Conservation (phyloP, 345 rosid genomes). For the Excoecaria cochinchinensis region DNA sequence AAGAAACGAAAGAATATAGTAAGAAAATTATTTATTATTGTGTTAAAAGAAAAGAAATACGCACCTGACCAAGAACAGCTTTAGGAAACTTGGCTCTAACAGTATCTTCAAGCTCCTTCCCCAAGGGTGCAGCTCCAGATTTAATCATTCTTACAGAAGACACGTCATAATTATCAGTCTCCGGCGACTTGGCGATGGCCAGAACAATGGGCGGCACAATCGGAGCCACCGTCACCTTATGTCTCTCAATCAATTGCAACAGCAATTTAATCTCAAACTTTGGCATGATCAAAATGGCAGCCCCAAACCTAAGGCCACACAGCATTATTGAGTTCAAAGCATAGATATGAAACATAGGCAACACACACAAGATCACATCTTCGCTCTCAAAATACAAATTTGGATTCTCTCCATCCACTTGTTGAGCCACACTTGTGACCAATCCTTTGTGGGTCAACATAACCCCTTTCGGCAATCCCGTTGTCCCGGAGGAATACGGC, state of each 20-base stretch:
- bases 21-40: no score
- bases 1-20: no score
- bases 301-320: conserved; percentile 76
- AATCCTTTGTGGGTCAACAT: conserved; percentile 83
- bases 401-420: conserved; percentile 92
- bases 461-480: conserved; percentile 93
- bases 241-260: conserved; percentile 55
- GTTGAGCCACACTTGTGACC: conserved; percentile 82
- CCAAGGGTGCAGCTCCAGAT: conserved; percentile 91
- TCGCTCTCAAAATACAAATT: conserved; percentile 64
- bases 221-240: conserved; percentile 71
- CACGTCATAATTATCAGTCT: conserved; percentile 59
- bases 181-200: conserved; percentile 61
- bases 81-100: conserved; percentile 66
- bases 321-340: conserved; percentile 69
- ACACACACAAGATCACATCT: conserved; percentile 69
- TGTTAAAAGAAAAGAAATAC: no score
- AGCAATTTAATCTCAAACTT: conserved; percentile 62
- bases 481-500: conserved; percentile 93
- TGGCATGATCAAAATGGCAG: conserved; percentile 77
- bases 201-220: conserved; percentile 79
- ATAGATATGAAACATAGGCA: conserved; percentile 86
- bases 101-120: conserved; percentile 85
- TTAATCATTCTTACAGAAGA: conserved; percentile 63
- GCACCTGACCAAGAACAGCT: conserved; percentile 88